Evolutionary conservation across 441 rosid species (phyloP).

Genomic region (Biscutella laevigata): DNA sequence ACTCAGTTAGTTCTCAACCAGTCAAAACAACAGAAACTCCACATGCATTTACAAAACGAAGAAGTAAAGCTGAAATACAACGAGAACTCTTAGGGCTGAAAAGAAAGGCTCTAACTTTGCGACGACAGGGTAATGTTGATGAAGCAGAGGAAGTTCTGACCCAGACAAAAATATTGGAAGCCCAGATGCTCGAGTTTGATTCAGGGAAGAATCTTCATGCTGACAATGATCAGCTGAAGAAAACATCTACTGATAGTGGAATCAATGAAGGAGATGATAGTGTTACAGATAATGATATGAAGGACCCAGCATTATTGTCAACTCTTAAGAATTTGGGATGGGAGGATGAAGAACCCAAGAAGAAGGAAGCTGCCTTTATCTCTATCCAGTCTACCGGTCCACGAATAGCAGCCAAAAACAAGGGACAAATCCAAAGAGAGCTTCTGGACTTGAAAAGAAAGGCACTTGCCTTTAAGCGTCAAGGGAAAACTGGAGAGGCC

Average conservation of each 20-base stretch:
- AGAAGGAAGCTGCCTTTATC: constrained; percentile 20
- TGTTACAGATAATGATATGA: constrained; percentile 52
- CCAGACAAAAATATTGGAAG: constrained; percentile 57
- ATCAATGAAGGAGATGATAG: constrained; percentile 33
- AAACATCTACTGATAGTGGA: constrained; percentile 15
- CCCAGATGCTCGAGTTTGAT: constrained; percentile 50
- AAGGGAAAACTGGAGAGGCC: constrained; percentile 55
- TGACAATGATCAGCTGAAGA: constrained; percentile 22
- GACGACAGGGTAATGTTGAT: constrained; percentile 70
- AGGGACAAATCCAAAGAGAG: constrained; percentile 57
- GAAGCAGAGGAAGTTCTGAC: constrained; percentile 71
- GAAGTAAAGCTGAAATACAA: constrained; percentile 69
- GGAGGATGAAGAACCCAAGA: constrained; percentile 44
- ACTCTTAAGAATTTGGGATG: constrained; percentile 48
- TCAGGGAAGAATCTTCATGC: constrained; percentile 32
- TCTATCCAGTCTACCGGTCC: constrained; percentile 25
- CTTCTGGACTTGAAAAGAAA: constrained; percentile 59
- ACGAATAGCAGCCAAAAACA: constrained; percentile 32
- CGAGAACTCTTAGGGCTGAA: constrained; percentile 75
- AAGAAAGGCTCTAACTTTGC: constrained; percentile 66
- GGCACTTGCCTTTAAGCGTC: constrained; percentile 55
- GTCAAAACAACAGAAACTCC: constrained; percentile 11
- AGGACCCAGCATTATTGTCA: constrained; percentile 43
- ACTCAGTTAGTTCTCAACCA: constrained; percentile 26
- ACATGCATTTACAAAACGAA: constrained; percentile 24